Evolutionary conservation across 2,329 filamentous ascomycete genomes (phyloP), one percentile per base, ranked within the genome.

Genomic region (Fusarium staphyleae): DNA sequence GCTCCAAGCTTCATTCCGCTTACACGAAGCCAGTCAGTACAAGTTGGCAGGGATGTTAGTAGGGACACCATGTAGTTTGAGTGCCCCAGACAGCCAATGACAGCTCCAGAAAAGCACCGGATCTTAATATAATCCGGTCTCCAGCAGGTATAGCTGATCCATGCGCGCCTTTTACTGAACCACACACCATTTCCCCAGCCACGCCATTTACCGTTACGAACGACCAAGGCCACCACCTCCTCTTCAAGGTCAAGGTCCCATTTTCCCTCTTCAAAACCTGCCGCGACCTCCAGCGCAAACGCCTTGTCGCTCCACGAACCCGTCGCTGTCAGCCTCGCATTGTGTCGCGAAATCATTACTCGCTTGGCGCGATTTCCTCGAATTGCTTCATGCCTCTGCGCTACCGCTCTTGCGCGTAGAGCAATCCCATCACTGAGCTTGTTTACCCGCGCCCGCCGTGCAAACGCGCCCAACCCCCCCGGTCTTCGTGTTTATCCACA

Each of bases 121-220:
- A 39, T 12, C 1, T 14, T n/a, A 19, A 40, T 0, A 28, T 7
- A 4, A 5, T 57, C 60, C 59, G 30, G 9, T 2, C 16, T 43
- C 26, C 41, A 57, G 33, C 53, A 16, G 8, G 24, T 33, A 24
- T 24, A 24, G 2, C 7, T 39, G 44, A 14, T 30, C 44, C 28
- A 35, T 48, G 44, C 35, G 28, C 13, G 7, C 26, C 35, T 41
- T 29, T 16, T 16, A 33, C 45, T 48, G 35, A 48, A 48, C 45
- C 54, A 62, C 58, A 62, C 45, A 51, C 35, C 44, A 58, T 36
- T 47, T 44, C 66, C 72, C 73, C 73, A 75, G 73, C 73, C 73
- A 75, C 73, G 69, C 68, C 68, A 68, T 75, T 75, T 72, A 68
- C 63, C 57, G 66, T 60, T 69, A 66, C 53, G 57, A 64, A 60